Percentiles rank a stretch among this genome's conserved stretches.
Conservation (phyloP, 2,329 filamentous ascomycete species). For the Phialophora macrospora region DNA sequence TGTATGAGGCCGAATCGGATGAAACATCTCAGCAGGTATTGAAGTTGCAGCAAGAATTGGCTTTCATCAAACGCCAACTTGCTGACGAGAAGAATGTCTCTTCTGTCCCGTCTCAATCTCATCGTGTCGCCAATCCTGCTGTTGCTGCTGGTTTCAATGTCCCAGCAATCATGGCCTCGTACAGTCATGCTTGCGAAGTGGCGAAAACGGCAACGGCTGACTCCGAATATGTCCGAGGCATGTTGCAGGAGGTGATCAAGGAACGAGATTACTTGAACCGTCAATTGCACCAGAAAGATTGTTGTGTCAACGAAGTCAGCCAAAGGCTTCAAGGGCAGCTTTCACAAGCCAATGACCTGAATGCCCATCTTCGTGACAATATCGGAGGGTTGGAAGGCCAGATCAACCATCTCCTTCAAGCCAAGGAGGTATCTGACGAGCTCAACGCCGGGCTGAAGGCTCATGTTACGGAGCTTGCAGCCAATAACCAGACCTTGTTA, state of each 20-base stretch:
- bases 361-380: conserved; percentile 6
- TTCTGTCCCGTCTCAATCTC: background rate
- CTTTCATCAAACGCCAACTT: background rate
- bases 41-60: background rate
- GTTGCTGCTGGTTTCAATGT: background rate
- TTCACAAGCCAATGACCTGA: background rate
- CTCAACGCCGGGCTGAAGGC: background rate
- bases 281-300: background rate
- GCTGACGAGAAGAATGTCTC: background rate
- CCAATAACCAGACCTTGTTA: conserved; percentile 5
- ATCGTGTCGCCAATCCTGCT: background rate
- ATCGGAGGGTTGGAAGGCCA: conserved; percentile 12
- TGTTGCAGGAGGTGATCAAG: background rate
- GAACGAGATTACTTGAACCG: conserved; percentile 2
- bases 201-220: background rate
- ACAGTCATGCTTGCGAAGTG: background rate
- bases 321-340: background rate
- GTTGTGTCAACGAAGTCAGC: background rate
- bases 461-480: conserved; percentile 1
- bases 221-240: background rate
- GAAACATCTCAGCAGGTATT: background rate
- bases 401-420: conserved; percentile 6
- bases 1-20: conserved; percentile 17
- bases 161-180: background rate
- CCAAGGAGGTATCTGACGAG: conserved; percentile 6